Conservation (phyloP, 768 basidiomycete genomes). For the Nidularia pulvinata region DNA sequence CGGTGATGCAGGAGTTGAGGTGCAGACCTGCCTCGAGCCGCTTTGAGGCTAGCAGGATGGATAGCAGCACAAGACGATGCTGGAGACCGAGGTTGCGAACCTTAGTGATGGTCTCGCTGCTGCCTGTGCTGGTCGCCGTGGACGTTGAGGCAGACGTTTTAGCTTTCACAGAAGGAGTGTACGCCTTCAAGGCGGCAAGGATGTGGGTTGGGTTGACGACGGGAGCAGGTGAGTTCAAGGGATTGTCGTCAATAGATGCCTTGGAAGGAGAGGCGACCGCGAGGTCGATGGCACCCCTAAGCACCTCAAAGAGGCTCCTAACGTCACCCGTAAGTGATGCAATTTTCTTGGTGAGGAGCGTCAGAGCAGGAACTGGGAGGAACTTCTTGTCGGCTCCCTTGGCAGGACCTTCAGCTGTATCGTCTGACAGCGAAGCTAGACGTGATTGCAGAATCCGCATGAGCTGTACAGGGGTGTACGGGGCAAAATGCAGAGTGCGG, state of each 20-base stretch:
- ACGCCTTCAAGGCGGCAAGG: conserved; percentile 73
- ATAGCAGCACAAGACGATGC: conserved; percentile 67
- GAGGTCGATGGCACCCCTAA: conserved; percentile 77
- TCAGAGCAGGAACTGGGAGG: conserved; percentile 62
- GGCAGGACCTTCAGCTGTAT: conserved; percentile 22
- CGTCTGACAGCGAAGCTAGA: conserved; percentile 43
- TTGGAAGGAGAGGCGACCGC: conserved; percentile 35
- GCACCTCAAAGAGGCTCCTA: conserved; percentile 75
- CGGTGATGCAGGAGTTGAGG: conserved; percentile 31
- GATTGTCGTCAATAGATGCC: conserved; percentile 24
- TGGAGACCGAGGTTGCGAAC: conserved; percentile 73
- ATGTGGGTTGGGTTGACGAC: conserved; percentile 69
- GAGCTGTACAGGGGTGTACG: conserved; percentile 75
- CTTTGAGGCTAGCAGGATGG: conserved; percentile 62
- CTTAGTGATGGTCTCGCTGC: conserved; percentile 67
- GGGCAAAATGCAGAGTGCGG: conserved; percentile 76
- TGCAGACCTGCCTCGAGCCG: conserved; percentile 56
- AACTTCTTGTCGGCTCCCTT: conserved; percentile 42
- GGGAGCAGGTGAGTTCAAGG: conserved; percentile 29
- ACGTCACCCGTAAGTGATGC: conserved; percentile 86
- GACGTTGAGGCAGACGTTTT: conserved; percentile 12
- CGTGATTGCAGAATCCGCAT: conserved; percentile 68
- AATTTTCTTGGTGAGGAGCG: conserved; percentile 76
- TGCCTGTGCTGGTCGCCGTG: conserved; percentile 21
- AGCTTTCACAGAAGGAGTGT: conserved; percentile 43